Evolutionary conservation across 148 eudicot species (phyloP).

Genomic region (Camellia lanceoleosa): DNA sequence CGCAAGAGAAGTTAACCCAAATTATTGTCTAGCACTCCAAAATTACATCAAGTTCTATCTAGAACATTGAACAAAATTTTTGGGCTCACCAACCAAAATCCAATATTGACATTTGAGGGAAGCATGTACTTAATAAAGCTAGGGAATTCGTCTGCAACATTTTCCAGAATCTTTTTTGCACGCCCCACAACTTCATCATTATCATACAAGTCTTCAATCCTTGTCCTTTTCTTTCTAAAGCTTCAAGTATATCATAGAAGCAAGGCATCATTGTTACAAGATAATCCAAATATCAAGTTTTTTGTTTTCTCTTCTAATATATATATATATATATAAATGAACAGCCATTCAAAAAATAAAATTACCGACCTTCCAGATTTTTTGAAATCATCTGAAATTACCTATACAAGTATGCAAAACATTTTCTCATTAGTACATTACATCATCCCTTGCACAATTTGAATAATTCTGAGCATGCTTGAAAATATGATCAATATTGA

Average conservation of each 20-base stretch:
- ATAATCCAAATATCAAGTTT: not conserved
- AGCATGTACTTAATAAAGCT: conserved; percentile 51
- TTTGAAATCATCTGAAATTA: not conserved
- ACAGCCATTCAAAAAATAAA: not conserved
- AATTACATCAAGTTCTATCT: not conserved
- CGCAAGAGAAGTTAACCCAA: conserved; percentile 17
- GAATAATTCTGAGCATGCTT: not conserved
- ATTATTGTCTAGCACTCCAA: not conserved
- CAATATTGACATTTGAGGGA: conserved; percentile 50
- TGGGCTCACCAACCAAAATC: conserved; percentile 56
- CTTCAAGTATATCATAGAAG: conserved; percentile 16
- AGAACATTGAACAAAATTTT: not conserved
- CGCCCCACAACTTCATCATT: conserved; percentile 45
- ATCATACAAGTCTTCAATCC: conserved; percentile 35
- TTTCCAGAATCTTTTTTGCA: conserved; percentile 31
- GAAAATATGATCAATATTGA: not conserved
- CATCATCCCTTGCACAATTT: not conserved
- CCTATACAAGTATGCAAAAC: conserved; percentile 12
- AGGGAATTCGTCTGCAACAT: conserved; percentile 26
- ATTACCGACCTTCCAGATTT: conserved; percentile 18
- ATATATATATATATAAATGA: not conserved
- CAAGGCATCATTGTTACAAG: conserved; percentile 10
- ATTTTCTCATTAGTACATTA: not conserved
- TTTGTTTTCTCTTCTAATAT: not conserved
- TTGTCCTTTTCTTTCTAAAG: conserved; percentile 34